Base-by-base conservation (phyloP, 2,329 filamentous ascomycete genomes). In the Diatrype stigma region DNA sequence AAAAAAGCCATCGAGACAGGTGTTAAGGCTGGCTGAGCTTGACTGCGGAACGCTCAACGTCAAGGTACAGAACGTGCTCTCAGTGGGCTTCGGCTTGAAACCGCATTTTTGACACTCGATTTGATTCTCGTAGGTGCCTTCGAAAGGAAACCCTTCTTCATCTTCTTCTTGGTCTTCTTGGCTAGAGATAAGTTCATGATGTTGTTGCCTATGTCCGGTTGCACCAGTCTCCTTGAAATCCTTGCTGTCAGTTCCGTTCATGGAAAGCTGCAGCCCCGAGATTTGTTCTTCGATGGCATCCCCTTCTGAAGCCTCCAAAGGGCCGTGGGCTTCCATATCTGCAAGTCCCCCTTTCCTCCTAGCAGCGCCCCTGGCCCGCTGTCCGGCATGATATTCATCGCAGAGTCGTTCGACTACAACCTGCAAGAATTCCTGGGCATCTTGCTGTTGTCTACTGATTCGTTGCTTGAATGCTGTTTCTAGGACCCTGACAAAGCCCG, bases 361-460 rank as follows among this genome's bases (percentile, higher is more conserved):
- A 3, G 83, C 83, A 51, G 81, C 76, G 44, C 73, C 74, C 56
- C 92, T 79, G 12, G 90, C 91, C 64, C 87, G 82, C 61, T 82
- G 80, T 1, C 90, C 91, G 3, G 91, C 91, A 65, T 95, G 86
- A 63, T 96, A 96, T 70, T 99, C 94, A 64, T 99, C 94, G 63
- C 90, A 91, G 50, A 99, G 75, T 48, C 93, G 81, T 73, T 99
- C 93, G 2, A 90, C 88, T 12, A 99, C 87, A 46, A 97, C 86
- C 72, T 99, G 94, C 50, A 99, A 72, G 57, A 99, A 96, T 68
- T 99, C 94, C 65, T 99, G 94, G 11, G 94, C 94, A 73, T 99
- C 94, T 70, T 99, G 94, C 70, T 99, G 94, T 65, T 94, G 90
- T 49, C 93, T 81, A 66, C 89, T 96, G 61, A 99, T 96, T 61